Percentiles rank a stretch among this genome's conserved stretches.
phyloP scores from a whole-genome alignment of 495 filamentous ascomycete genomes.

The Astrocystis sublimbata region DNA sequence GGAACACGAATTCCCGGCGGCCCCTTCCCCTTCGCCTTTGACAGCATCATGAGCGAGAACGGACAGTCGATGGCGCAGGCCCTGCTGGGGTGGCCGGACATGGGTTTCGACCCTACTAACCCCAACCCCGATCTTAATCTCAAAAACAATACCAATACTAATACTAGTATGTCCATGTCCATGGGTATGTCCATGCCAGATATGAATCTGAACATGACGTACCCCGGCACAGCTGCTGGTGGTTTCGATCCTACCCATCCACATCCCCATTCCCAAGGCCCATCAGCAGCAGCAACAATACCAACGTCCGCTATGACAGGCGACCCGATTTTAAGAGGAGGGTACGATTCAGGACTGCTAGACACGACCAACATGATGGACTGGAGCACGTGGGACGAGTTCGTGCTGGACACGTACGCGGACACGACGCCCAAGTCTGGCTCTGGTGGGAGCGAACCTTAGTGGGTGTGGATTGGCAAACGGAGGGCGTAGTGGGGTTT shows the following conservation, averaged over 20 bases:
- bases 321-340: not conserved
- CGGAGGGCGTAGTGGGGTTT: too few relatives aligned
- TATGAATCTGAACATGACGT: too few relatives aligned
- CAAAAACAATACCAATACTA: too few relatives aligned
- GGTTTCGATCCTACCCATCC: not conserved
- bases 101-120: slow-evolving; percentile 26
- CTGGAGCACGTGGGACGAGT: slow-evolving; percentile 38
- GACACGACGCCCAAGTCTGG: slow-evolving; percentile 16
- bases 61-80: slow-evolving; percentile 14
- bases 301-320: not conserved
- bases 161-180: too few relatives aligned
- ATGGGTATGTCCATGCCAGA: too few relatives aligned
- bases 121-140: too few relatives aligned
- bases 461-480: too few relatives aligned
- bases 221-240: not conserved
- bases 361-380: slow-evolving; percentile 24
- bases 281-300: too few relatives aligned
- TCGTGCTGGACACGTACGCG: slow-evolving; percentile 31
- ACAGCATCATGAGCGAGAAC: not conserved
- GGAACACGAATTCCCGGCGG: not conserved
- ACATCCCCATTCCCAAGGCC: too few relatives aligned
- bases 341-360: not conserved
- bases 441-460: slow-evolving; percentile 27
- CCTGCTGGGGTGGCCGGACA: slow-evolving; percentile 25
- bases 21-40: not conserved